Evolutionary conservation across 768 basidiomycete genomes (phyloP), one percentile per base, ranked within the genome.

Genomic region (Crassisporium funariophilum): DNA sequence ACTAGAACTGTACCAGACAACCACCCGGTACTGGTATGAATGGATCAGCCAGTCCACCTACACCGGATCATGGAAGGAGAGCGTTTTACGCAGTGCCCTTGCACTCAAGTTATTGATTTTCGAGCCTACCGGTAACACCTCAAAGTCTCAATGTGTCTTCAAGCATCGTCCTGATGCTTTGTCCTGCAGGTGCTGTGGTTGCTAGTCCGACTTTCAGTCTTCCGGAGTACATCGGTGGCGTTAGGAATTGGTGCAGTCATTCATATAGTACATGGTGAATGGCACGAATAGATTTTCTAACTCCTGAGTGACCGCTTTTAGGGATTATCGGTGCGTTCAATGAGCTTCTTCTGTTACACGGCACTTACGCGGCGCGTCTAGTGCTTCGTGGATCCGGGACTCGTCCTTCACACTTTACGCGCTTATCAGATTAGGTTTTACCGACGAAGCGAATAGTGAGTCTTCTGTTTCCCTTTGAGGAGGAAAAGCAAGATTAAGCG

Each of bases 391-490:
- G 89, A 91, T 98, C 59, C 84, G 95, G n/a, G 95, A 99, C 60
- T 86, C 93, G 0, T 91, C 89, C 0, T 99, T 99, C 74, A 93
- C 92, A 1, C 78, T 98, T 4, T 99, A 98, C 60, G 95, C 95
- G 0, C 77, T 98, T 29, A 86, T 98, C 47, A 79, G 97, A 29
- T 78, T 98, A 1, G 97, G 95, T 0, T 98, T 95, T 68, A 98
- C 94, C 0, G 79, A 88, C 15, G 95, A 99, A 62, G 92, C 92
- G 0, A 86, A 91, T 53, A 79, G 91, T 91, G 45, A n/a, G 74
- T 20, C 35, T 25, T 4, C 41, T 13, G 6, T 9, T 1, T 50
- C 40, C 31, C 31, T n/a, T 24, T 37, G 3, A 33, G 5, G n/a
- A 15, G 17, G 15, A 25, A 16, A 5, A 19, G 27, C 35, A n/a